A percentile compares a stretch with the other conserved stretches of the same genome.
Evolutionary conservation across 1,139 yeast genomes (phyloP).

Genomic region (Kodamaea alishanica): DNA sequence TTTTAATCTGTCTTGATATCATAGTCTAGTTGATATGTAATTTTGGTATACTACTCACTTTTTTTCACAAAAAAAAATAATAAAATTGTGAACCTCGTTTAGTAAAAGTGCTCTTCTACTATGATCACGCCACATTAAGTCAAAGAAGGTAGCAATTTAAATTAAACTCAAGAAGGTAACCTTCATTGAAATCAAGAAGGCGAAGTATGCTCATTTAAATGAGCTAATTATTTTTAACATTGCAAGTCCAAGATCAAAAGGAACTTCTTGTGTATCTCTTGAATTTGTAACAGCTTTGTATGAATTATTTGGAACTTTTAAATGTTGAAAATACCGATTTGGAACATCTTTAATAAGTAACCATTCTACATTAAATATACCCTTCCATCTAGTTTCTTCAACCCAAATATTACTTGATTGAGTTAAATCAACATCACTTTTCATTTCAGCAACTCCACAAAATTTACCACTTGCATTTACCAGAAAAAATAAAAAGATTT

Average conservation of each 20-base stretch:
- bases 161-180: no score
- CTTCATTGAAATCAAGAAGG: no score
- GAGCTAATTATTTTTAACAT: slow-evolving; percentile 44
- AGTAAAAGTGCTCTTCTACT: no score
- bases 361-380: slow-evolving; percentile 54
- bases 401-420: slow-evolving; percentile 45
- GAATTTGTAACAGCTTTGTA: slow-evolving; percentile 54
- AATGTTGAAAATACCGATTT: slow-evolving; percentile 42
- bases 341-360: slow-evolving; percentile 48
- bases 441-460: slow-evolving; percentile 63
- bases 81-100: no score
- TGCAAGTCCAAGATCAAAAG: slow-evolving; percentile 42
- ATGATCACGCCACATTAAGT: no score
- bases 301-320: slow-evolving; percentile 44
- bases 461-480: slow-evolving; percentile 59
- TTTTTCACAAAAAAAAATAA: no score
- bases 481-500: slow-evolving; percentile 50
- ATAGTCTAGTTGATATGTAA: no score
- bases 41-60: no score
- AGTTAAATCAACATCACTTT: slow-evolving; percentile 32
- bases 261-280: slow-evolving; percentile 58
- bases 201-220: no score
- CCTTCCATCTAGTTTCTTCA: slow-evolving; percentile 48
- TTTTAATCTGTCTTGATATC: no score
- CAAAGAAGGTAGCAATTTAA: no score